phyloP scores from a whole-genome alignment of 169 alveolate genomes.

The Plasmodium inui region DNA sequence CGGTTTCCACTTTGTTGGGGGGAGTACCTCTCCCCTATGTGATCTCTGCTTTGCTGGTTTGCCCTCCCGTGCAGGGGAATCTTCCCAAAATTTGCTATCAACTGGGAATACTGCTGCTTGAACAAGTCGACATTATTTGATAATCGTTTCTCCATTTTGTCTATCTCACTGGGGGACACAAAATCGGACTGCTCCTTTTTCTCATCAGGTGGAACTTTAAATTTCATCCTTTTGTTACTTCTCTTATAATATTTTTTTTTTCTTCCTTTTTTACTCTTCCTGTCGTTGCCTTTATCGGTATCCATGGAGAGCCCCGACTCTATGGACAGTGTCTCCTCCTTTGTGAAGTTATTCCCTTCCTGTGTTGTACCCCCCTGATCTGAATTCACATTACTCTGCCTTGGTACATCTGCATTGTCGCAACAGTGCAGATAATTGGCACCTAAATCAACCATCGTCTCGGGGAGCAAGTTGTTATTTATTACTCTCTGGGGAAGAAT shows the following conservation, averaged over 20 bases:
- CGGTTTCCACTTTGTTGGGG: not conserved
- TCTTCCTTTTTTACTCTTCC: not conserved
- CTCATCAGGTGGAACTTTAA: not conserved
- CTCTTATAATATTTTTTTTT: not conserved
- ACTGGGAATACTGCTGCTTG: constrained; percentile 12
- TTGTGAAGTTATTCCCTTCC: not conserved
- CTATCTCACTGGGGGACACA: not conserved
- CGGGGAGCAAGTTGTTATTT: constrained; percentile 64
- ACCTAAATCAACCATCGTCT: constrained; percentile 80
- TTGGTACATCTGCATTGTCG: constrained; percentile 34
- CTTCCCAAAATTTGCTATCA: not conserved
- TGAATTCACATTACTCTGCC: not conserved
- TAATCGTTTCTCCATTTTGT: not conserved
- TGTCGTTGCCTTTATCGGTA: not conserved
- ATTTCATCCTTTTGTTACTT: not conserved
- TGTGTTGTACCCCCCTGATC: not conserved
- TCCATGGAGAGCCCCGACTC: not conserved
- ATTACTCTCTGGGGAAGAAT: constrained; percentile 68
- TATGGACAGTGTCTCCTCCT: not conserved
- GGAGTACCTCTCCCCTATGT: not conserved
- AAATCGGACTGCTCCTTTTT: not conserved
- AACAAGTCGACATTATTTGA: constrained; percentile 9
- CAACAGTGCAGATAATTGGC: constrained; percentile 86
- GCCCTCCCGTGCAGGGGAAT: not conserved
- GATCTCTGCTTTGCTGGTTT: not conserved